These are phyloP conservation scores for Onygena corvina DNA, from an alignment of 2,329 filamentous ascomycete species.

Conservation along the genomic window DNA sequence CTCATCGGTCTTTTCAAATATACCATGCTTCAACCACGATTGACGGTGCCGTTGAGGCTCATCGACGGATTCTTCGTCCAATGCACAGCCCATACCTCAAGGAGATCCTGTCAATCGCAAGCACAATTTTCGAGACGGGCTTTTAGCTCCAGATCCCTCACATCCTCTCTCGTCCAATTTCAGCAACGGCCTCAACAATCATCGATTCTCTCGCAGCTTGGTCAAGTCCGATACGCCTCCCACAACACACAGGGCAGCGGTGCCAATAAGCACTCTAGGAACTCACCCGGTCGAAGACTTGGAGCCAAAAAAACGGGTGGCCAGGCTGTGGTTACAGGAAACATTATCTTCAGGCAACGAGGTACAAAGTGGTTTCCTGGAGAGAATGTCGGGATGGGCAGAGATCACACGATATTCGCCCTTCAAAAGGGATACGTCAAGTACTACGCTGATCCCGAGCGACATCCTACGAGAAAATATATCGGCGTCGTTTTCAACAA, in stretches of 20 bases:
- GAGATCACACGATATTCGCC: constrained; percentile 92
- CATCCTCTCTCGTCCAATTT: neutral
- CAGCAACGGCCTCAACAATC: constrained; percentile 16
- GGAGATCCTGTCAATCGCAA: constrained; percentile 1
- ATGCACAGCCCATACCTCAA: constrained; percentile 19
- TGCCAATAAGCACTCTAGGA: constrained; percentile 54
- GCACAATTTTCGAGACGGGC: constrained; percentile 18
- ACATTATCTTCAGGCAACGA: constrained; percentile 95
- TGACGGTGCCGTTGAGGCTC: constrained; percentile 29
- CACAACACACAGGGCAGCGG: constrained; percentile 51
- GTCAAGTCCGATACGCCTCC: constrained; percentile 47
- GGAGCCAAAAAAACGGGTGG: constrained; percentile 90
- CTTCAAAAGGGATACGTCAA: constrained; percentile 80
- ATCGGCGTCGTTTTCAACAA: constrained; percentile 88
- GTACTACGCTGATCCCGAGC: constrained; percentile 80
- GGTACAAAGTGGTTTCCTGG: constrained; percentile 90
- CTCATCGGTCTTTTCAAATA: constrained; percentile 8
- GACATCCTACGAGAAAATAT: constrained; percentile 78
- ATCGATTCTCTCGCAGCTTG: constrained; percentile 28
- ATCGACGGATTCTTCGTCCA: constrained; percentile 28
- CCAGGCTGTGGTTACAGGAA: constrained; percentile 86
- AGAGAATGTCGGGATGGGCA: constrained; percentile 88
- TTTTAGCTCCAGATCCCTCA: constrained; percentile 7
- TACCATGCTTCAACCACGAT: constrained; percentile 34
- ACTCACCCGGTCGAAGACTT: constrained; percentile 70